A percentile compares a stretch with the other conserved stretches of the same genome.
Conservation (phyloP, 768 basidiomycete genomes). For the Panaeolus papilionaceus region DNA sequence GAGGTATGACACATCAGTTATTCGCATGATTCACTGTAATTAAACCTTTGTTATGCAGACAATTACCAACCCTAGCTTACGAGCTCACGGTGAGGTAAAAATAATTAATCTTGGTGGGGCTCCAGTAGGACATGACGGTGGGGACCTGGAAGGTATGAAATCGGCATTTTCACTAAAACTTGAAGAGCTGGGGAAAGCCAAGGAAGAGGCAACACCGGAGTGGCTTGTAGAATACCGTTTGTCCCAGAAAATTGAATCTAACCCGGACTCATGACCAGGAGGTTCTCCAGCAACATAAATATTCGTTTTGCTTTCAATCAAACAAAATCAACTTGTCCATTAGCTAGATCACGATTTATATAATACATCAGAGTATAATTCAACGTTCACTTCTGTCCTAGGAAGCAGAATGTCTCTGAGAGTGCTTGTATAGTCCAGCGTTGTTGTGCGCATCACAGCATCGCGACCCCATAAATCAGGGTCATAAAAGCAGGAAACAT, state of each 20-base stretch:
- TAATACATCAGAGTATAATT: constrained; percentile 5
- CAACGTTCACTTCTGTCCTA: background rate
- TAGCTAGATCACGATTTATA: constrained; percentile 1
- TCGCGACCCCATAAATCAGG: background rate
- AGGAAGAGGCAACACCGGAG: constrained; percentile 18
- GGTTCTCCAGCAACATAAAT: background rate
- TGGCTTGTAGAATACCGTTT: constrained; percentile 21
- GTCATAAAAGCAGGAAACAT: background rate
- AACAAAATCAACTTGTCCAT: background rate
- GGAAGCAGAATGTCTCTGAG: constrained; percentile 6
- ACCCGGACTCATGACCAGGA: background rate
- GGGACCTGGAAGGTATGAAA: constrained; percentile 19
- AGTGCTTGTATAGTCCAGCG: background rate
- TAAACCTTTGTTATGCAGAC: constrained; percentile 16
- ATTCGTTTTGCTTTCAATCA: background rate
- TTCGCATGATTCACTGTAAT: background rate
- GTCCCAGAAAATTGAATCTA: constrained; percentile 2
- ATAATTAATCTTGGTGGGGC: constrained; percentile 21
- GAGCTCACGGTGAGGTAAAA: constrained; percentile 15
- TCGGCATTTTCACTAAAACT: constrained; percentile 24
- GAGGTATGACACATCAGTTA: constrained; percentile 26
- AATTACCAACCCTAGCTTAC: constrained; percentile 20
- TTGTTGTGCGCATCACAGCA: background rate
- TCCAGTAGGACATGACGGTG: background rate
- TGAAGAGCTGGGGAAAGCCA: constrained; percentile 22